A percentile compares a stretch with the other conserved stretches of the same genome.
Evolutionary conservation across 495 filamentous ascomycete genomes (phyloP).

Genomic region (Parmelia sp.): DNA sequence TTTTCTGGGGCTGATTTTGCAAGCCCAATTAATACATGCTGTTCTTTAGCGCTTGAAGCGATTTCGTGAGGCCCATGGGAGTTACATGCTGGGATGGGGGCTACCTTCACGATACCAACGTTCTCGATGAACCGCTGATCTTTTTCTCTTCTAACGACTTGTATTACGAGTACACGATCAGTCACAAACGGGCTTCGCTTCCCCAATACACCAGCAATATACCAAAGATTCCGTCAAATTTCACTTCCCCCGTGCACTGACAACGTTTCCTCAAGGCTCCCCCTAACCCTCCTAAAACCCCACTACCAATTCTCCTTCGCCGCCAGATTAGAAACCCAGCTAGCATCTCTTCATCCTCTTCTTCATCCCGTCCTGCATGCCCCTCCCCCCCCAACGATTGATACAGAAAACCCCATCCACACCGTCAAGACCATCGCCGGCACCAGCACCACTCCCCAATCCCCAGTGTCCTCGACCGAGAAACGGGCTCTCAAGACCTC

Average conservation of each 20-base stretch:
- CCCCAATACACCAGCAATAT: not conserved
- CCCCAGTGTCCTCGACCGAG: not conserved
- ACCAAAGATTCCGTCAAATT: too few species aligned
- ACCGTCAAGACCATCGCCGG: not conserved
- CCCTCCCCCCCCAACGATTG: too few species aligned
- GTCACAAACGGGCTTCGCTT: not conserved
- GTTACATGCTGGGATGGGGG: not conserved
- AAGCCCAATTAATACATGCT: conserved; percentile 9
- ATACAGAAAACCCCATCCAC: not conserved
- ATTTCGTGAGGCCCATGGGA: not conserved
- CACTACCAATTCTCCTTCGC: not conserved
- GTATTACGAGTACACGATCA: not conserved
- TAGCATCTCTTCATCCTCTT: not conserved
- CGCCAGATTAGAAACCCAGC: not conserved
- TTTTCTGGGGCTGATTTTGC: not conserved
- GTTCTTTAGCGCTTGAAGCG: conserved; percentile 23
- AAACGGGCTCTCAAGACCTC: not conserved
- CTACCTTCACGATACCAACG: conserved; percentile 17
- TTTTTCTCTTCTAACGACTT: not conserved
- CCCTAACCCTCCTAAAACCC: too few species aligned
- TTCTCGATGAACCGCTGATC: conserved; percentile 17
- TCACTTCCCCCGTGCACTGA: not conserved
- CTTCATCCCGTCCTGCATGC: not conserved
- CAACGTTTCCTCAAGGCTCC: not conserved
- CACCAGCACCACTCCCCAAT: not conserved